Conservation (phyloP, 2,329 filamentous ascomycete species). For the Ophidiomyces ophidiicola region DNA sequence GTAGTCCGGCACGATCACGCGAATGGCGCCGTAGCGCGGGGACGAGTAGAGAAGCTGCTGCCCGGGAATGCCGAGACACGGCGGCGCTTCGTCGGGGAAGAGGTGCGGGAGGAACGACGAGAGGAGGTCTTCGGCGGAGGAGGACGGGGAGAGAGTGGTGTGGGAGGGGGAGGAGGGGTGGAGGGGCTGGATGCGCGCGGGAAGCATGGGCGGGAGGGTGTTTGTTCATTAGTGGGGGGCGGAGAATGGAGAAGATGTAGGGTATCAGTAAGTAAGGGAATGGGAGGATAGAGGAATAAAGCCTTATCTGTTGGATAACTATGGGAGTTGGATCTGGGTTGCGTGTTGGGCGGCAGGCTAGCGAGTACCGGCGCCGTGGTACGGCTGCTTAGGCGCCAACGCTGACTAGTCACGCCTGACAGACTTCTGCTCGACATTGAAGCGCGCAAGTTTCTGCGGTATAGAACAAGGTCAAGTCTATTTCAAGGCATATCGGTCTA, state of each 20-base stretch:
- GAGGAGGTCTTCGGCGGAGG: slow-evolving; percentile 41
- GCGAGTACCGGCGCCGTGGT: no score
- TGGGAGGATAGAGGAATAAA: background rate
- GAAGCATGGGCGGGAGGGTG: slow-evolving; percentile 20
- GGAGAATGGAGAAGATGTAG: background rate
- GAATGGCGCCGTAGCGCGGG: slow-evolving; percentile 30
- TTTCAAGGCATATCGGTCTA: no score
- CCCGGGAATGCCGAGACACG: slow-evolving; percentile 43
- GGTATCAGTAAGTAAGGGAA: background rate
- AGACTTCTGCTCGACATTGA: no score
- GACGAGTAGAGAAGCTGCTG: slow-evolving; percentile 41
- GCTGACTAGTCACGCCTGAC: no score
- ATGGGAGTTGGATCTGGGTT: background rate
- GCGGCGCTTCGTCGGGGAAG: slow-evolving; percentile 45
- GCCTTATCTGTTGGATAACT: background rate
- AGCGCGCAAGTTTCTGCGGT: no score
- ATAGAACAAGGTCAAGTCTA: no score
- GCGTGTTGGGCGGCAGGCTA: no score
- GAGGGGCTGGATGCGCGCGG: slow-evolving; percentile 11
- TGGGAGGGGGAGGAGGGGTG: background rate
- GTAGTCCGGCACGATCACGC: slow-evolving; percentile 31
- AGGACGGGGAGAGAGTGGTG: background rate
- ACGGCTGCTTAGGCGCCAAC: no score
- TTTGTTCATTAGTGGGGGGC: background rate
- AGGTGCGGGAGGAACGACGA: slow-evolving; percentile 41